phyloP scores from a whole-genome alignment of 805 yeast genomes.

The Saccharomyces kudriavzevii region DNA sequence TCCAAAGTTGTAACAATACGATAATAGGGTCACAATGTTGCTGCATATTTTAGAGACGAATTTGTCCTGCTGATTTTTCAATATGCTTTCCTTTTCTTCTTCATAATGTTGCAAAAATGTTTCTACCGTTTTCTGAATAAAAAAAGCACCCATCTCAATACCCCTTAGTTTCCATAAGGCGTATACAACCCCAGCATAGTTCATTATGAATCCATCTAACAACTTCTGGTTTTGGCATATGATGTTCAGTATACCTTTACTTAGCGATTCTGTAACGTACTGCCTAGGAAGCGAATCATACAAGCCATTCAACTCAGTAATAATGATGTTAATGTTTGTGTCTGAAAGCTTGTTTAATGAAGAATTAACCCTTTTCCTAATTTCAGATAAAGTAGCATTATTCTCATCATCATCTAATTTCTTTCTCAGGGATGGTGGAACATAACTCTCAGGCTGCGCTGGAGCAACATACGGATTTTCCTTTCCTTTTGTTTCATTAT shows the following conservation, averaged over 20 bases:
- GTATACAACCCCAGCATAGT: slow-evolving; percentile 69
- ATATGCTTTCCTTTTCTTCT: slow-evolving; percentile 6
- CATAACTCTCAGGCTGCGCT: slow-evolving; percentile 38
- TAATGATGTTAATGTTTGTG: slow-evolving; percentile 64
- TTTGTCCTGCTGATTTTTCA: slow-evolving; percentile 1
- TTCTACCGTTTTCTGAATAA: slow-evolving; percentile 75
- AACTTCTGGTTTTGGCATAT: slow-evolving; percentile 56
- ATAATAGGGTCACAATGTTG: slow-evolving; percentile 65
- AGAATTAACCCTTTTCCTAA: slow-evolving; percentile 67
- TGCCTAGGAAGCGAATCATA: slow-evolving; percentile 68
- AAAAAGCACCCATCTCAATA: slow-evolving; percentile 79
- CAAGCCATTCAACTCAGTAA: slow-evolving; percentile 56
- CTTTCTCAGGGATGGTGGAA: slow-evolving; percentile 82
- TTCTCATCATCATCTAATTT: slow-evolving; percentile 35
- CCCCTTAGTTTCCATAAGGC: slow-evolving; percentile 76
- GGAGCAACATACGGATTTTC: slow-evolving; percentile 80
- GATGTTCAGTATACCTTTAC: slow-evolving; percentile 56
- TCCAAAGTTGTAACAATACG: slow-evolving; percentile 71
- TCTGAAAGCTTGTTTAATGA: slow-evolving; percentile 85
- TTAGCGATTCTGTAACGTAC: slow-evolving; percentile 62
- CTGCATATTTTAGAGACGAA: slow-evolving; percentile 40
- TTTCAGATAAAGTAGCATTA: slow-evolving; percentile 39
- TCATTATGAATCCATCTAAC: slow-evolving; percentile 67
- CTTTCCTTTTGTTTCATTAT: slow-evolving; percentile 26
- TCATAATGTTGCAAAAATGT: slow-evolving; percentile 42